phyloP scores from a whole-genome alignment of 345 rosid species.

The Durio zibethinus region DNA sequence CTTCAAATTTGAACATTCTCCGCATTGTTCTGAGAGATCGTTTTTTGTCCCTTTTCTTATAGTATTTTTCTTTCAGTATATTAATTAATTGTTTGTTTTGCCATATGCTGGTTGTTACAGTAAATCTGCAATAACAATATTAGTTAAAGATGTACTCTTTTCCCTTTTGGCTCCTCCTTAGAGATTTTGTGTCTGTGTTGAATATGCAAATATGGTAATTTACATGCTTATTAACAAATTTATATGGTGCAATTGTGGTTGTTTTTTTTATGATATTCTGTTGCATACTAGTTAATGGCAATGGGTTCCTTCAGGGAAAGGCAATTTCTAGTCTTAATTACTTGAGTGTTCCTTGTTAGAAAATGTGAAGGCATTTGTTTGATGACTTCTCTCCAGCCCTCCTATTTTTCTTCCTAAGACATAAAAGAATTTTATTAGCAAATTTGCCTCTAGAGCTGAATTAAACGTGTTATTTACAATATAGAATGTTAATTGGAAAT shows the following conservation, averaged over 20 bases:
- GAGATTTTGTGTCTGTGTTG: not conserved
- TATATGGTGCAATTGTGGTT: not conserved
- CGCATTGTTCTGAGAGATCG: not conserved
- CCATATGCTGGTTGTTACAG: not conserved
- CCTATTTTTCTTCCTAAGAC: not conserved
- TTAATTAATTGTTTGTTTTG: not conserved
- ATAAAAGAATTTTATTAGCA: not conserved
- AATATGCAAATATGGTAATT: not conserved
- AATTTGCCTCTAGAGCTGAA: conserved; percentile 10
- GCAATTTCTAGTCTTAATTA: not conserved
- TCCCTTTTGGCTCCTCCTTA: conserved; percentile 7
- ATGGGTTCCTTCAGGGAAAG: not conserved
- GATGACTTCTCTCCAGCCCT: not conserved
- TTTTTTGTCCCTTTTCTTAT: not conserved
- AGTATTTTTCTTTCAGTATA: not conserved
- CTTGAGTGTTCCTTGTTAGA: not conserved
- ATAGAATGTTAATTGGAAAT: not conserved
- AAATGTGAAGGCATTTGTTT: not conserved
- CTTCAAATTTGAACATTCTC: conserved; percentile 8
- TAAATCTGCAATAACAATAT: not conserved
- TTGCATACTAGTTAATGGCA: not conserved
- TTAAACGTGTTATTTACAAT: not conserved
- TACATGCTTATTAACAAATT: not conserved
- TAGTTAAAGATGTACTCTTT: not conserved
- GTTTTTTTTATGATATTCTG: not conserved